Conservation (phyloP, 139 green algal species). For the Spirogloea muscicola region DNA sequence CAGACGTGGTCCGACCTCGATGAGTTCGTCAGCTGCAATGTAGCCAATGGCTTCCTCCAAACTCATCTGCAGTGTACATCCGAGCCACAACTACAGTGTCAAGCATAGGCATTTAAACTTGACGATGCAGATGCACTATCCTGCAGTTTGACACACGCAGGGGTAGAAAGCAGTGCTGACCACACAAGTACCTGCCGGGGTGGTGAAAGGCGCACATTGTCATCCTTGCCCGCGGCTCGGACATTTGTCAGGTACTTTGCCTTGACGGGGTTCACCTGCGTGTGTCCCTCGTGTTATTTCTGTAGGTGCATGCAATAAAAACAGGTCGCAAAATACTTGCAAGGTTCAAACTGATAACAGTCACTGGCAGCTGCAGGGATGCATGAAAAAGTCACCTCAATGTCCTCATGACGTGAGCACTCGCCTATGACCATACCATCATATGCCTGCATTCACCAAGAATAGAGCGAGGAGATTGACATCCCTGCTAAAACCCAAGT, state of each 20-base stretch:
- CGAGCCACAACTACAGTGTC: no score
- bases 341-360: no score
- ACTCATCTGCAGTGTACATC: constrained; percentile 57
- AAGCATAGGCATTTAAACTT: no score
- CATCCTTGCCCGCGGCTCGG: constrained; percentile 62
- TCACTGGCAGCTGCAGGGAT: no score
- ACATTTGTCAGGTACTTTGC: constrained; percentile 88
- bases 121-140: no score
- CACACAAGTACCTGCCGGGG: constrained; percentile 50
- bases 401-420: constrained; percentile 61
- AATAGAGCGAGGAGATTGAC: no score
- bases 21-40: constrained; percentile 75
- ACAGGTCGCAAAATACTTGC: background rate
- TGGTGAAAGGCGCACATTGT: constrained; percentile 67
- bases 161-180: no score
- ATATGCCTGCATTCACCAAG: constrained; percentile 53
- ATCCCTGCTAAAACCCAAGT: no score
- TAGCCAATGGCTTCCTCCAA: constrained; percentile 86
- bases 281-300: constrained; percentile 60
- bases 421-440: constrained; percentile 79
- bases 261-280: constrained; percentile 74
- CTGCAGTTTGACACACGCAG: no score
- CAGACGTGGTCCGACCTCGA: constrained; percentile 64
- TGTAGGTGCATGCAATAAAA: constrained; percentile 33
- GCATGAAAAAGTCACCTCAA: no score